Conservation (phyloP, 2,329 filamentous ascomycete genomes). For the Fusarium kyushuense region DNA sequence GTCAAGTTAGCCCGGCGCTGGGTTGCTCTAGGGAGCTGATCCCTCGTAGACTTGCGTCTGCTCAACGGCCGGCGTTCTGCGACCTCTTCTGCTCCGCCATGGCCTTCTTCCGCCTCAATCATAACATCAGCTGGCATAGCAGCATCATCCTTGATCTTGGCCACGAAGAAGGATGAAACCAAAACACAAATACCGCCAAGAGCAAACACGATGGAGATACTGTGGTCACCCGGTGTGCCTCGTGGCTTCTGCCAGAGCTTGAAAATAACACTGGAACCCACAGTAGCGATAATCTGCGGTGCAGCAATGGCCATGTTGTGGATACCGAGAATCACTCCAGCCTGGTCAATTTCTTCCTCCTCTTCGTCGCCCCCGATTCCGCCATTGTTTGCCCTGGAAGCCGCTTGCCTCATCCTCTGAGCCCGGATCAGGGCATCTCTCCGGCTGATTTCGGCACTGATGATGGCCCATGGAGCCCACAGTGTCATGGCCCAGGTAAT, state of each 20-base stretch:
- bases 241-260: slow-evolving; percentile 87
- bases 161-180: slow-evolving; percentile 79
- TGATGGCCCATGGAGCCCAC: slow-evolving; percentile 96
- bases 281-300: slow-evolving; percentile 89
- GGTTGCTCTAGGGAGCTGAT: slow-evolving; percentile 58
- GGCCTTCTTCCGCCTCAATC: slow-evolving; percentile 59
- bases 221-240: slow-evolving; percentile 85
- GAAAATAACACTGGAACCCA: slow-evolving; percentile 88
- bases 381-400: slow-evolving; percentile 24
- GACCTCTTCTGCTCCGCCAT: slow-evolving; percentile 51
- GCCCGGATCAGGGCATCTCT: slow-evolving; percentile 72
- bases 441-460: slow-evolving; percentile 89
- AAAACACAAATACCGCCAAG: slow-evolving; percentile 85
- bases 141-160: slow-evolving; percentile 72
- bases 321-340: slow-evolving; percentile 91
- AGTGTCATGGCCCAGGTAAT: slow-evolving; percentile 93
- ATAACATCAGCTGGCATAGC: slow-evolving; percentile 55
- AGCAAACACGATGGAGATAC: slow-evolving; percentile 86
- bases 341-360: slow-evolving; percentile 76
- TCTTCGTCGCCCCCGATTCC: slow-evolving; percentile 47
- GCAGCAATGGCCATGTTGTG: slow-evolving; percentile 96
- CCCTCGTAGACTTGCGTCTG: slow-evolving; percentile 57
- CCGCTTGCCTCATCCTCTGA: slow-evolving; percentile 46
- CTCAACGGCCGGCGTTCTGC: slow-evolving; percentile 36
- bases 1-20: slow-evolving; percentile 61